These are phyloP conservation scores for Meira miltonrushii DNA, from an alignment of 1,284 basidiomycete species.

Conservation along the genomic window DNA sequence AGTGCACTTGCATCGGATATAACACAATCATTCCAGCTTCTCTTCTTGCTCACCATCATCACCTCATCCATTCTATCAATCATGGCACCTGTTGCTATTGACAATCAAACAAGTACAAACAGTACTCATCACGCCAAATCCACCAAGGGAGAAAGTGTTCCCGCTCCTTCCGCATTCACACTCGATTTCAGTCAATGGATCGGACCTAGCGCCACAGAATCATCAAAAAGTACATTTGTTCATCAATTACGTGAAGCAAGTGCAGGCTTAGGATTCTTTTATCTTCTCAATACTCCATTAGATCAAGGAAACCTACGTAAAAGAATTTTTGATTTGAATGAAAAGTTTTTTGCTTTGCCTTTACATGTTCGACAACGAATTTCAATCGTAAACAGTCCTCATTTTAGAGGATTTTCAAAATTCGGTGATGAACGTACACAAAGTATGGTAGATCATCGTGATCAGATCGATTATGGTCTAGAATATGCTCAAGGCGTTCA, in stretches of 20 bases:
- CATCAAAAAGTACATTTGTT: neutral
- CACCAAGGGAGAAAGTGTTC: neutral
- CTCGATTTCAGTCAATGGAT: conserved; percentile 6
- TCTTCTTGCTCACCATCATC: too few species aligned
- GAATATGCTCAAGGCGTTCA: conserved; percentile 1
- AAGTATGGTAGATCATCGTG: conserved; percentile 26
- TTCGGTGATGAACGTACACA: conserved; percentile 37
- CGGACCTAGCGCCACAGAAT: neutral
- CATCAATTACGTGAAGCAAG: conserved; percentile 8
- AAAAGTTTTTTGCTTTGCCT: conserved; percentile 27
- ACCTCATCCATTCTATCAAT: too few species aligned
- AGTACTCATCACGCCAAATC: too few species aligned
- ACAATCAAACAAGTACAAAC: too few species aligned
- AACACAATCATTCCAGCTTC: too few species aligned
- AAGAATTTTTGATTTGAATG: conserved; percentile 23
- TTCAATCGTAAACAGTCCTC: conserved; percentile 26
- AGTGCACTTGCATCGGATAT: too few species aligned
- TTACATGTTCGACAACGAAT: conserved; percentile 20
- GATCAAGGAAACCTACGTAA: conserved; percentile 4
- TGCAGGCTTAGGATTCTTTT: conserved; percentile 27
- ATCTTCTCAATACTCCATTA: conserved; percentile 31
- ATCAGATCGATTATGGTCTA: conserved; percentile 22
- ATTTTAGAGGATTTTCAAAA: conserved; percentile 39
- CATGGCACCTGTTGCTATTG: too few species aligned
- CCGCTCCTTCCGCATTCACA: neutral